Conservation (phyloP, 2,329 filamentous ascomycete species). For the Beauveria varroae region DNA sequence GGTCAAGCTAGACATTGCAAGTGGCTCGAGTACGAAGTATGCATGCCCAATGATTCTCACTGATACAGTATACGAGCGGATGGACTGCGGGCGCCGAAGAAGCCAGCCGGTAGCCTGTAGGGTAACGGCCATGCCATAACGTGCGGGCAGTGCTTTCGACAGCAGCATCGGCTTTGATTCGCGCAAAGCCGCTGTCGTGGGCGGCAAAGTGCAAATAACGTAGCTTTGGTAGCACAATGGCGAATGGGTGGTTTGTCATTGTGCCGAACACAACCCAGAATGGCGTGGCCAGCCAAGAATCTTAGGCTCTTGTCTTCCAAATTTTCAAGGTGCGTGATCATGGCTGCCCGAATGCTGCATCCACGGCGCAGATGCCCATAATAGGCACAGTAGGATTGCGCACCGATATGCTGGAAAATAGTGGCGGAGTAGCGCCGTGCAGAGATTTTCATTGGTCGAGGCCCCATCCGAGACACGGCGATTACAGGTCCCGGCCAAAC, state of each 20-base stretch:
- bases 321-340: neutral
- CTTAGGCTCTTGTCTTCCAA: neutral
- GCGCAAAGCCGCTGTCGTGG: neutral
- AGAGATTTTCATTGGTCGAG: conserved; percentile 4
- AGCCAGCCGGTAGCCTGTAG: too few relatives aligned
- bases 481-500: conserved; percentile 6
- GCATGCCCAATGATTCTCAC: too few relatives aligned
- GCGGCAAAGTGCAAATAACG: neutral
- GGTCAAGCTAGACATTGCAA: too few relatives aligned
- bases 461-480: conserved; percentile 7
- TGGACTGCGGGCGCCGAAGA: too few relatives aligned
- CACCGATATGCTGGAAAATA: neutral
- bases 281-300: neutral
- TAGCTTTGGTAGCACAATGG: neutral
- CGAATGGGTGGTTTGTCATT: neutral
- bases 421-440: neutral
- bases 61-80: too few relatives aligned
- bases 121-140: too few relatives aligned
- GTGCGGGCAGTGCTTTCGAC: neutral
- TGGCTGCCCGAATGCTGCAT: neutral
- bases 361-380: neutral
- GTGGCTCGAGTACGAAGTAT: too few relatives aligned
- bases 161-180: neutral
- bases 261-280: too few relatives aligned
- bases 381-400: neutral